Conservation (phyloP, 305 asterid genomes). For the Fraxinus baroniana region DNA sequence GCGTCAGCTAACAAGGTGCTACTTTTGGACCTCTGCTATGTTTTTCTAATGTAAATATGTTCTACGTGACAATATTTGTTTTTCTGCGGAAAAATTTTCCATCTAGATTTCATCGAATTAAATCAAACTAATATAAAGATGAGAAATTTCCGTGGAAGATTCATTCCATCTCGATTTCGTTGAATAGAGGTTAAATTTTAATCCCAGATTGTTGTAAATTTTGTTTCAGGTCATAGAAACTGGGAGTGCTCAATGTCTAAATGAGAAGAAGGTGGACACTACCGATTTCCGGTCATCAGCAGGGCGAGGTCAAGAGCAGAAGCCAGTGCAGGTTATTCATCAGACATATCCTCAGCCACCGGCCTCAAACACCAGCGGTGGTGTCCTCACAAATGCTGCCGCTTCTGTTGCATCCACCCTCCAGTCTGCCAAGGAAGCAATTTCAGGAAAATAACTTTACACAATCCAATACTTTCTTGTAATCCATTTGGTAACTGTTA, state of each 20-base stretch:
- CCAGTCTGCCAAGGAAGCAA: constrained; percentile 58
- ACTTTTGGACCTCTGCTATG: not conserved
- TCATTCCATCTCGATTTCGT: not conserved
- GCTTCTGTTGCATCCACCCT: constrained; percentile 61
- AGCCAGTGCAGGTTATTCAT: constrained; percentile 45
- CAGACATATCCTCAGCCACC: constrained; percentile 23
- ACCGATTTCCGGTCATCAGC: constrained; percentile 40
- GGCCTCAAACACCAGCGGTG: constrained; percentile 41
- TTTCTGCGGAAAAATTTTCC: not conserved
- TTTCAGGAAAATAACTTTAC: constrained; percentile 34
- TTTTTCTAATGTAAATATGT: not conserved
- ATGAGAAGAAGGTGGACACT: constrained; percentile 40
- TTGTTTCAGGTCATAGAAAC: constrained; percentile 13
- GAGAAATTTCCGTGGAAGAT: not conserved
- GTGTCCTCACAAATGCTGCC: constrained; percentile 59
- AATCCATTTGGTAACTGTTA: not conserved
- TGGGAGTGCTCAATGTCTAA: constrained; percentile 29
- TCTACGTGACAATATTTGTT: not conserved
- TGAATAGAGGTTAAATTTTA: not conserved
- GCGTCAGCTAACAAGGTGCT: constrained; percentile 38
- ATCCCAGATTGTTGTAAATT: not conserved
- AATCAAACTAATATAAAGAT: not conserved
- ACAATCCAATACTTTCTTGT: not conserved
- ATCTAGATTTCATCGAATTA: not conserved
- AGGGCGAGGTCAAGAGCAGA: constrained; percentile 45